These are phyloP conservation scores for Tetradesmus obliquus DNA, from an alignment of 139 green algal species.

Conservation along the genomic window DNA sequence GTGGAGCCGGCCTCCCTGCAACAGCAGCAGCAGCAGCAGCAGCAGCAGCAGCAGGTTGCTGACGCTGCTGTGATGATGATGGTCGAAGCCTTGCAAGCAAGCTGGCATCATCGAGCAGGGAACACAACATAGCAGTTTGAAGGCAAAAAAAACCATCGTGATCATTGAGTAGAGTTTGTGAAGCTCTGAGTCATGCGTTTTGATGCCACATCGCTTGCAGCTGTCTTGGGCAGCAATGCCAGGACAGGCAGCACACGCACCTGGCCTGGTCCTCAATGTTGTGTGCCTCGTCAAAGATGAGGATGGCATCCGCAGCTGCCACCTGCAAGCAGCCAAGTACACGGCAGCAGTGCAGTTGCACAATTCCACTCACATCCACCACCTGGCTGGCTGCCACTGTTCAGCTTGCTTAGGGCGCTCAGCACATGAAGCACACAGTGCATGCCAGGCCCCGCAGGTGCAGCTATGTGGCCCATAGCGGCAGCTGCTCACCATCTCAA, in stretches of 20 bases:
- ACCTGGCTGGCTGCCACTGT: neutral
- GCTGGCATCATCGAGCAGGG: too few species aligned
- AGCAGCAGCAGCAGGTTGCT: neutral
- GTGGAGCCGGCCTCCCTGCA: slow-evolving; percentile 65
- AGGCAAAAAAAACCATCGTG: too few species aligned
- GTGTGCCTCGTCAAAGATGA: slow-evolving; percentile 98
- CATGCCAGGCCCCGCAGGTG: too few species aligned
- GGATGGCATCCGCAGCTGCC: slow-evolving; percentile 71
- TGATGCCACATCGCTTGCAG: too few species aligned
- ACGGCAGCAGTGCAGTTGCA: neutral
- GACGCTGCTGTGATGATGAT: too few species aligned
- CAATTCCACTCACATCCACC: neutral
- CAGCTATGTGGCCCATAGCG: too few species aligned
- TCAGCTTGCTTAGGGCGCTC: neutral
- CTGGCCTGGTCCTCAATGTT: slow-evolving; percentile 94
- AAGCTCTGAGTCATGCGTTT: too few species aligned
- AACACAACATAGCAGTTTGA: too few species aligned
- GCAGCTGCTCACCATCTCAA: too few species aligned
- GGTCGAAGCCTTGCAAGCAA: too few species aligned
- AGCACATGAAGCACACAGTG: too few species aligned
- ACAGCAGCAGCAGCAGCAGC: neutral
- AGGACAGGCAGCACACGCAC: neutral
- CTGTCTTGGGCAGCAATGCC: neutral
- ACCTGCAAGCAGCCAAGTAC: slow-evolving; percentile 82
- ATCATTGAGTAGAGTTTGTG: too few species aligned